Base-by-base conservation (phyloP, 257 asterid species). In the Agastache rugosa region DNA sequence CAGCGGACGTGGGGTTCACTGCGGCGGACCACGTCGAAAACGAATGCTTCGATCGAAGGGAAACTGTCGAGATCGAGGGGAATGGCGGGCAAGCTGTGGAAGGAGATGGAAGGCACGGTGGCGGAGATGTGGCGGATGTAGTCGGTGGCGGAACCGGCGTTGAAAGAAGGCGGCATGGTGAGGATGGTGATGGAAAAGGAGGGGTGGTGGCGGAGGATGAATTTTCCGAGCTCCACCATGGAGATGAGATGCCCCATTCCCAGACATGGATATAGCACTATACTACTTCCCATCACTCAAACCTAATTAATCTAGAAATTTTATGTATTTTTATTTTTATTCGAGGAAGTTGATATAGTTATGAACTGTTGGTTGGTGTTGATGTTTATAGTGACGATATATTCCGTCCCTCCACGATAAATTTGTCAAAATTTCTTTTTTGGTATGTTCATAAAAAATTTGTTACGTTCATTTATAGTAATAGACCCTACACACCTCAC, bases 171-270 rank as follows among this genome's bases (percentile, higher is more conserved):
- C n/a, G 74, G 75, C 58, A 64, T 19, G 27, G 27, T 68, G 19
- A 90, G 82, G 73, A 88, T 75, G 25, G 73, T 65, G 78, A 87
- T 80, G 72, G 81, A 3, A 41, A 37, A 42, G 44, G 78, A 71
- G 4, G 90, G 88, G 50, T 80, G 67, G 81, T 75, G 85, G 65
- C 19, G 81, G 73, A 82, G 81, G 75, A 84, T 87, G 75, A 87
- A 76, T 69, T 85, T 90, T 2, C 88, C 95, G 8, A 88, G 80
- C 82, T 90, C 96, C 79, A 87, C 91, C 96, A 90, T 88, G 81
- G 95, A 81, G 60, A 88, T 48, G 6, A 90, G 71, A 17, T 90
- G 95, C 42, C 95, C 94, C 76, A 90, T 86, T 45, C 86, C 89
- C 1, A 88, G 91, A 20, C 87, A 79, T 9, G 96, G 96, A 54